Conservation (phyloP, 129 eudicot genomes). For the Centella asiatica region DNA sequence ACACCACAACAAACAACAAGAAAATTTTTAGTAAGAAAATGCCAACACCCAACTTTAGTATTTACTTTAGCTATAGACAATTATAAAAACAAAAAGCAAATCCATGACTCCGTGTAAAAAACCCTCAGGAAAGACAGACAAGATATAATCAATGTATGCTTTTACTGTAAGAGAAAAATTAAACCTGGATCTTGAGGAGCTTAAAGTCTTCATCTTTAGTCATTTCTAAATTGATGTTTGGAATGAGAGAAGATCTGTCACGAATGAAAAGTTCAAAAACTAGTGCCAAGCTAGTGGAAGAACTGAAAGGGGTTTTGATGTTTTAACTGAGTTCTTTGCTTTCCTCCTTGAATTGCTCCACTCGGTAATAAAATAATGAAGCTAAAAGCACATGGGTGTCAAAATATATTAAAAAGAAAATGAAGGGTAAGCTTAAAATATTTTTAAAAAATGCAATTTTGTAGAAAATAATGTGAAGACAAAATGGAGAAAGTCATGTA, state of each 20-base stretch:
- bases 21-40: slow-evolving; percentile 5
- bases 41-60: slow-evolving; percentile 2
- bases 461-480: background rate
- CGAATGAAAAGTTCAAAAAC: slow-evolving; percentile 12
- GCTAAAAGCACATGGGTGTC: too few relatives aligned
- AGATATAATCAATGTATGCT: background rate
- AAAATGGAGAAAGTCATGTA: background rate
- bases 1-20: slow-evolving; percentile 5
- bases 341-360: too few relatives aligned
- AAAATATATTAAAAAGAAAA: too few relatives aligned
- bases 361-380: too few relatives aligned
- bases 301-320: background rate
- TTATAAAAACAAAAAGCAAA: background rate
- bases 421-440: background rate
- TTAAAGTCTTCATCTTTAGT: slow-evolving; percentile 88
- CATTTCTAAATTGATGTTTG: slow-evolving; percentile 46
- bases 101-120: background rate
- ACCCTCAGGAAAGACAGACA: background rate
- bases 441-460: background rate
- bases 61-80: background rate
- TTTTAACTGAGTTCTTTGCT: too few relatives aligned
- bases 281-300: slow-evolving; percentile 1
- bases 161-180: background rate
- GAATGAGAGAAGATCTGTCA: slow-evolving; percentile 23
- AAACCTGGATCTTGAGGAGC: slow-evolving; percentile 94